phyloP scores from a whole-genome alignment of 2,329 filamentous ascomycete species.

The Ceratocystis alfenasii region DNA sequence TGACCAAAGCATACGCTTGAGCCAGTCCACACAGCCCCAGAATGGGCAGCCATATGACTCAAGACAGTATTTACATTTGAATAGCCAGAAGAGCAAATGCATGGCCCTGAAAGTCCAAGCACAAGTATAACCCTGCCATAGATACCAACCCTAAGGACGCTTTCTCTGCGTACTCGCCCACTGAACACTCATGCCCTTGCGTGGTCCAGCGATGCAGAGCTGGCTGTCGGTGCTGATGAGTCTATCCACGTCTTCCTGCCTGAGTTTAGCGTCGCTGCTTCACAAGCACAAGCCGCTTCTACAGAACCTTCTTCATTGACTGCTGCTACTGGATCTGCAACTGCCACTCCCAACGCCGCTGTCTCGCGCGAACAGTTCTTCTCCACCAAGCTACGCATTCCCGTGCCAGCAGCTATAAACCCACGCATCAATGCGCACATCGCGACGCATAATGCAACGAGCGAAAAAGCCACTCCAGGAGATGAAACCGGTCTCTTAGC shows the following conservation, averaged over 20 bases:
- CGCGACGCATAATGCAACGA: background rate
- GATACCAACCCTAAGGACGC: slow-evolving; percentile 38
- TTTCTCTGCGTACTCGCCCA: slow-evolving; percentile 35
- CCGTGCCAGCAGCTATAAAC: slow-evolving; percentile 21
- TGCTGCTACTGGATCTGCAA: background rate
- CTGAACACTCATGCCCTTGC: slow-evolving; percentile 34
- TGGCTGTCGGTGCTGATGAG: slow-evolving; percentile 46
- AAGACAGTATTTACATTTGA: too few relatives aligned
- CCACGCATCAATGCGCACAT: slow-evolving; percentile 19
- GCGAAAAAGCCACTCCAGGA: background rate
- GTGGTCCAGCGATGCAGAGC: slow-evolving; percentile 47
- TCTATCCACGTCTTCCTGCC: slow-evolving; percentile 42
- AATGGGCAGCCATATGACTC: too few relatives aligned
- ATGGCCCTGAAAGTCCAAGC: too few relatives aligned
- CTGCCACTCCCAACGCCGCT: slow-evolving; percentile 23
- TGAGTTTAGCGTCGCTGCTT: slow-evolving; percentile 30
- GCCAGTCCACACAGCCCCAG: too few relatives aligned
- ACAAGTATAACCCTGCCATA: slow-evolving; percentile 24
- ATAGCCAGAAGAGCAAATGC: too few relatives aligned
- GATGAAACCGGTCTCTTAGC: background rate
- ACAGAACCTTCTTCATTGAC: background rate
- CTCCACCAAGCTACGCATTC: slow-evolving; percentile 22
- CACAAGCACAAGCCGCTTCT: slow-evolving; percentile 12
- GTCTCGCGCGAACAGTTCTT: slow-evolving; percentile 25
- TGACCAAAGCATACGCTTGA: too few relatives aligned